Evolutionary conservation across 2,329 filamentous ascomycete species (phyloP).

Genomic region (Fusarium aywerte): DNA sequence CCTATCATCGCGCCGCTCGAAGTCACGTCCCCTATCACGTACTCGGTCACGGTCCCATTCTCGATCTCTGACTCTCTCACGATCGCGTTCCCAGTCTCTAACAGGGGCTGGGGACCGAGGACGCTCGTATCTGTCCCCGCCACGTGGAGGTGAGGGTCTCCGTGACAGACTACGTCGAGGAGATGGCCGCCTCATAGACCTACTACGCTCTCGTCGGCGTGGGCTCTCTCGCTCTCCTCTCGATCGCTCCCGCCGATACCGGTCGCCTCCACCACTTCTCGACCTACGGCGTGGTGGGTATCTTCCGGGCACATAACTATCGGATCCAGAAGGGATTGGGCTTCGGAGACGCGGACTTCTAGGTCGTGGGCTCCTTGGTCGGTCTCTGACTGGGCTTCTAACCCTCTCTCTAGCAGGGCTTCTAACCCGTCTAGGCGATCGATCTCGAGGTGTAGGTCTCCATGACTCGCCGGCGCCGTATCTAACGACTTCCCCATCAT

Average conservation of each 20-base stretch:
- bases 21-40: slow-evolving; percentile 50
- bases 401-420: slow-evolving; percentile 49
- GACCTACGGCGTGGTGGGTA: slow-evolving; percentile 57
- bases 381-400: slow-evolving; percentile 49
- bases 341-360: slow-evolving; percentile 55
- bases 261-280: slow-evolving; percentile 54
- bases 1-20: slow-evolving; percentile 58
- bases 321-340: slow-evolving; percentile 53
- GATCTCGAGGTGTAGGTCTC: slow-evolving; percentile 65
- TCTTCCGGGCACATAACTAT: slow-evolving; percentile 60
- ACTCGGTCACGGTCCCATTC: slow-evolving; percentile 47
- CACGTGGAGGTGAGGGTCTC: slow-evolving; percentile 51
- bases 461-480: slow-evolving; percentile 72
- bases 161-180: slow-evolving; percentile 54
- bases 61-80: slow-evolving; percentile 47
- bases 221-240: slow-evolving; percentile 55
- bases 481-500: slow-evolving; percentile 70
- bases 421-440: slow-evolving; percentile 55
- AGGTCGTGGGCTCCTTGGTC: slow-evolving; percentile 52
- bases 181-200: slow-evolving; percentile 53
- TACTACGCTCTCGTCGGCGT: slow-evolving; percentile 52
- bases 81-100: slow-evolving; percentile 52
- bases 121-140: slow-evolving; percentile 53
- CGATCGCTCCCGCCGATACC: slow-evolving; percentile 57
- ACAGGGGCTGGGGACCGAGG: slow-evolving; percentile 53